Conservation (phyloP, 169 alveolate species). For the Plasmodium sp. region DNA sequence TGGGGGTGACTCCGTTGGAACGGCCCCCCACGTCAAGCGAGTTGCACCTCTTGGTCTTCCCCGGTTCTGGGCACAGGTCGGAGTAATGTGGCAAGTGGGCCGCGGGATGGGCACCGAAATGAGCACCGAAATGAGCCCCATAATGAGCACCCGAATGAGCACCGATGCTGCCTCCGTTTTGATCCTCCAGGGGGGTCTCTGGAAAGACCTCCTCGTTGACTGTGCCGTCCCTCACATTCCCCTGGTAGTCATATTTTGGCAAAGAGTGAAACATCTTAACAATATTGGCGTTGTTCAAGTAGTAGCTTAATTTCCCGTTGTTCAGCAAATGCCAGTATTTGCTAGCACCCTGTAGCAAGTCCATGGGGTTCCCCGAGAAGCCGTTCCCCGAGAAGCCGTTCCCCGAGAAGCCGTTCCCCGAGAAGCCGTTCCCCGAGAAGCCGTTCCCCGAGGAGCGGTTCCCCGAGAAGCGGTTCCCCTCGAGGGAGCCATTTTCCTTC, state of each 20-base stretch:
- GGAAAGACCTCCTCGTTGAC: not conserved
- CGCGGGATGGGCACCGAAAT: not conserved
- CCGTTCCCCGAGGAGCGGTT: not conserved
- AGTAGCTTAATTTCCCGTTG: constrained; percentile 23
- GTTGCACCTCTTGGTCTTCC: not conserved
- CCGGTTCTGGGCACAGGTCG: not conserved
- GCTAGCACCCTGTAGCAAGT: not conserved
- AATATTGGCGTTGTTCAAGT: not conserved
- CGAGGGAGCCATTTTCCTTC: not conserved
- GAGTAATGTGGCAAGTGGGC: not conserved
- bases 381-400: not conserved
- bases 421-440: not conserved
- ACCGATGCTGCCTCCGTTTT: not conserved
- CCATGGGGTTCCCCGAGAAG: not conserved
- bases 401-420: not conserved
- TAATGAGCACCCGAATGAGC: not conserved
- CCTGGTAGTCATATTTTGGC: constrained; percentile 17
- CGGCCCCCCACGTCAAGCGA: not conserved
- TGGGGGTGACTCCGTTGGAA: not conserved
- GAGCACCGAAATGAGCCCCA: not conserved
- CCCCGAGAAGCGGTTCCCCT: not conserved
- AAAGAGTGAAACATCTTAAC: constrained; percentile 30
- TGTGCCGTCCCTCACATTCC: not conserved
- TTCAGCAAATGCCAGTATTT: constrained; percentile 3
- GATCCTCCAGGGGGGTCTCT: not conserved